Evolutionary conservation across 1,284 basidiomycete species (phyloP).

Genomic region (Ustilago sp.): DNA sequence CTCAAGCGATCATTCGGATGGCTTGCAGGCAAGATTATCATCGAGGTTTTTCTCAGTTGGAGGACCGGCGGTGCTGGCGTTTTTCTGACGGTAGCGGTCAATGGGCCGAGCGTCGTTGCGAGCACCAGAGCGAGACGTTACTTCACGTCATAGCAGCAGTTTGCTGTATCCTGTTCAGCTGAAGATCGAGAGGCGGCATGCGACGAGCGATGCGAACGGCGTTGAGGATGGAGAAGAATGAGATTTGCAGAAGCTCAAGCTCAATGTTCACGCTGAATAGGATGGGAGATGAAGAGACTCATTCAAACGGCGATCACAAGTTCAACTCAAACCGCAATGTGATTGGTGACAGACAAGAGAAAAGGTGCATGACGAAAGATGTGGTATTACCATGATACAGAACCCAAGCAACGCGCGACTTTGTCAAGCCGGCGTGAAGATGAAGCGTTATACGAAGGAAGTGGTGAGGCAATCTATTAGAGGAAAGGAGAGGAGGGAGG

Average conservation of each 20-base stretch:
- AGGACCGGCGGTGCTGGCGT: too few species aligned
- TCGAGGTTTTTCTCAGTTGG: too few species aligned
- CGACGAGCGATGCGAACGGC: neutral
- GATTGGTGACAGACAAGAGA: neutral
- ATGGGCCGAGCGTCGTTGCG: too few species aligned
- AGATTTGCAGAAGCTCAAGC: neutral
- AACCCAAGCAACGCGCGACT: neutral
- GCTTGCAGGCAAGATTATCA: too few species aligned
- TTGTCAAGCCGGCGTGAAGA: neutral
- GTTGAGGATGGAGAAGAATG: too few species aligned
- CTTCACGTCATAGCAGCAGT: too few species aligned
- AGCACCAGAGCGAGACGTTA: too few species aligned
- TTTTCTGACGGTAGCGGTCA: too few species aligned
- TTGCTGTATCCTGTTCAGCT: too few species aligned
- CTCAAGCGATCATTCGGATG: too few species aligned
- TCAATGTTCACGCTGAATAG: neutral
- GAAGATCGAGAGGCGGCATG: neutral
- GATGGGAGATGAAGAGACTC: too few species aligned
- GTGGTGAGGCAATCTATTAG: neutral
- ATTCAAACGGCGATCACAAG: too few species aligned
- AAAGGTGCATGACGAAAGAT: constrained; percentile 1
- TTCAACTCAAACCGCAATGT: neutral
- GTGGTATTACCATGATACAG: constrained; percentile 6
- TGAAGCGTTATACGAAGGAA: neutral
- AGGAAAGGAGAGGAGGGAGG: neutral